Conservation (phyloP, 371 early-diverging fungal species). For the Rhizopus sp. region DNA sequence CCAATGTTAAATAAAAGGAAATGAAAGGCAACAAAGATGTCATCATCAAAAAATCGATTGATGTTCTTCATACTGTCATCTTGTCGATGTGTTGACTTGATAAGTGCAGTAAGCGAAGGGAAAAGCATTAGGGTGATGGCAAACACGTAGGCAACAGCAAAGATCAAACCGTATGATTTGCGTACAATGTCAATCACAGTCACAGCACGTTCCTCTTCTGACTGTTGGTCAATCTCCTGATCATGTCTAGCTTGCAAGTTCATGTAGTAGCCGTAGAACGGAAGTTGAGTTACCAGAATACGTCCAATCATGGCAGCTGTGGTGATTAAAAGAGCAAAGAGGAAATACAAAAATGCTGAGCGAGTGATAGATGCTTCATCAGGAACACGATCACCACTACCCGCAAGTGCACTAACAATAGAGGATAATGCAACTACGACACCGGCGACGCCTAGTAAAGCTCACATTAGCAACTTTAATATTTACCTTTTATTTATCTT, state of each 20-base stretch:
- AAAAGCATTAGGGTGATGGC: conserved; percentile 72
- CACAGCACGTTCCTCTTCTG: conserved; percentile 10
- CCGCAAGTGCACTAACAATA: conserved; percentile 51
- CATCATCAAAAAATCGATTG: conserved; percentile 47
- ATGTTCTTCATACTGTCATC: conserved; percentile 15
- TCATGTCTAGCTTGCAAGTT: conserved; percentile 5
- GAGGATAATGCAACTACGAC: conserved; percentile 62
- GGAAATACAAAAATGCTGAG: conserved; percentile 64
- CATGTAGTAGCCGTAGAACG: conserved; percentile 54
- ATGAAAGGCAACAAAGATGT: conserved; percentile 74
- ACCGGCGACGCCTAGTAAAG: conserved; percentile 55
- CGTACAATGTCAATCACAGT: conserved; percentile 22
- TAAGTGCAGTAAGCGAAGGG: conserved; percentile 75
- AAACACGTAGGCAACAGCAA: conserved; percentile 64
- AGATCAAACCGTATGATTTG: conserved; percentile 45
- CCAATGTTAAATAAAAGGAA: conserved; percentile 77
- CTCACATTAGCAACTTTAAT: not conserved
- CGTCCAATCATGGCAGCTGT: conserved; percentile 51
- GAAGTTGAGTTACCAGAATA: conserved; percentile 39
- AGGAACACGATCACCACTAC: conserved; percentile 14
- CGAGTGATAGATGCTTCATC: conserved; percentile 39
- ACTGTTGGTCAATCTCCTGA: conserved; percentile 16
- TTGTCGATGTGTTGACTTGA: conserved; percentile 54
- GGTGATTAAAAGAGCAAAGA: conserved; percentile 52
- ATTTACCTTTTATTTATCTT: not conserved